phyloP scores from a whole-genome alignment of 306 rosid species.

The Quercus parvula region DNA sequence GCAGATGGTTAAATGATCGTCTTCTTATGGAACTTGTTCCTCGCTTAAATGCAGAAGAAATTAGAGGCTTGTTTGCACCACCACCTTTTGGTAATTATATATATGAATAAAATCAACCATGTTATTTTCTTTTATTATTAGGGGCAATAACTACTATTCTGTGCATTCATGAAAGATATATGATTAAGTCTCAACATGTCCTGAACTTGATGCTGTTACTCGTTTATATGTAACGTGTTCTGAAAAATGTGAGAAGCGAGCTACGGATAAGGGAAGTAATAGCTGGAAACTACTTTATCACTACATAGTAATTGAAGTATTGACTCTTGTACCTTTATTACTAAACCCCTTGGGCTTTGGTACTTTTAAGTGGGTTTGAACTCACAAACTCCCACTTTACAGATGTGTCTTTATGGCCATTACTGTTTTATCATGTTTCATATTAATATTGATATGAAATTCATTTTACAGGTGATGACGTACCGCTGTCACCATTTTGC shows the following conservation, averaged over 20 bases:
- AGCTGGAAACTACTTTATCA: background rate
- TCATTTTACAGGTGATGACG: conserved; percentile 73
- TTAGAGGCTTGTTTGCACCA: conserved; percentile 93
- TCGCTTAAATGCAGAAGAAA: conserved; percentile 79
- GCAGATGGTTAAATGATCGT: conserved; percentile 91
- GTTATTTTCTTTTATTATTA: background rate
- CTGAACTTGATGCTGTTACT: background rate
- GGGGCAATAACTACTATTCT: conserved; percentile 1
- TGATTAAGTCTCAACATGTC: background rate
- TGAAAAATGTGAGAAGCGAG: background rate
- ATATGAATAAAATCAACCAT: background rate
- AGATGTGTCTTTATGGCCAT: conserved; percentile 4
- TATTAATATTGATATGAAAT: conserved; percentile 18
- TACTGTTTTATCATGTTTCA: background rate
- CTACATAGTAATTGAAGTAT: background rate
- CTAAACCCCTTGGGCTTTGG: background rate
- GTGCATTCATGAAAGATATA: conserved; percentile 6
- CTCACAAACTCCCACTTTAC: conserved; percentile 1
- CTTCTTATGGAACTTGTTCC: conserved; percentile 91
- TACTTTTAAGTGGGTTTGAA: conserved; percentile 2
- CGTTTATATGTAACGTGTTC: background rate
- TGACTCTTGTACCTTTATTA: background rate
- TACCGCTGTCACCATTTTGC: conserved; percentile 74
- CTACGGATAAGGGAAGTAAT: background rate
- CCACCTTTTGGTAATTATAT: conserved; percentile 77